Percentiles rank a stretch among this genome's conserved stretches.
These are phyloP conservation scores for Tuber brumale DNA, from an alignment of 495 filamentous ascomycete species.

Conservation along the genomic window DNA sequence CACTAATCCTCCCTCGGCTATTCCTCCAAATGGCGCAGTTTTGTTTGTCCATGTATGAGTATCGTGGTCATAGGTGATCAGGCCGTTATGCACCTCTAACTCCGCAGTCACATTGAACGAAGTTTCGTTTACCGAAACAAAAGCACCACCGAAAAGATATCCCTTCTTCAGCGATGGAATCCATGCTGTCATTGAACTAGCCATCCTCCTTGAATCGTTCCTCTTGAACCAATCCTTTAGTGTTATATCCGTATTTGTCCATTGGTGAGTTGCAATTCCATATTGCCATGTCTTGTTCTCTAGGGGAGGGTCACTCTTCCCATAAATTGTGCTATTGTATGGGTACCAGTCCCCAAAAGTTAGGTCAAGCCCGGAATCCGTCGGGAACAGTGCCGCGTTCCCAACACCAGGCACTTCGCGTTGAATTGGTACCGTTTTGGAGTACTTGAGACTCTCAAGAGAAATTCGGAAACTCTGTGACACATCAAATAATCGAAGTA, in stretches of 20 bases:
- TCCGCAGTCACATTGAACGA: neutral
- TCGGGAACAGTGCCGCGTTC: constrained; percentile 3
- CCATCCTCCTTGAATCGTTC: neutral
- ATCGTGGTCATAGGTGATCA: constrained; percentile 8
- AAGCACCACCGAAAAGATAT: constrained; percentile 2
- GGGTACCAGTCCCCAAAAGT: neutral
- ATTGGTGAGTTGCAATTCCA: neutral
- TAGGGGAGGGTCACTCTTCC: neutral
- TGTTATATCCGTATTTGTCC: neutral
- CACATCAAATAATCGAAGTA: constrained; percentile 4
- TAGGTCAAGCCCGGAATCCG: neutral
- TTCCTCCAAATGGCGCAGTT: neutral
- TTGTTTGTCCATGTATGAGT: constrained; percentile 12
- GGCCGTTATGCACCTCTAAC: neutral
- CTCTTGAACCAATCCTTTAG: too few species aligned
- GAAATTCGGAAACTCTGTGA: neutral
- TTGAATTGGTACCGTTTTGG: neutral
- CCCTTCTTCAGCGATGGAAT: constrained; percentile 10
- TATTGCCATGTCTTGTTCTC: neutral
- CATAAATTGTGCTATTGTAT: neutral
- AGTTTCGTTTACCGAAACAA: neutral
- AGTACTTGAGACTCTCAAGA: too few species aligned
- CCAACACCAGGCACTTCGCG: neutral
- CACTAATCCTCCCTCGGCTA: neutral
- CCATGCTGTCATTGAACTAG: constrained; percentile 10